A percentile compares a stretch with the other conserved stretches of the same genome.
phyloP scores from a whole-genome alignment of 2,329 filamentous ascomycete species.

The Xylariaceae sp. region DNA sequence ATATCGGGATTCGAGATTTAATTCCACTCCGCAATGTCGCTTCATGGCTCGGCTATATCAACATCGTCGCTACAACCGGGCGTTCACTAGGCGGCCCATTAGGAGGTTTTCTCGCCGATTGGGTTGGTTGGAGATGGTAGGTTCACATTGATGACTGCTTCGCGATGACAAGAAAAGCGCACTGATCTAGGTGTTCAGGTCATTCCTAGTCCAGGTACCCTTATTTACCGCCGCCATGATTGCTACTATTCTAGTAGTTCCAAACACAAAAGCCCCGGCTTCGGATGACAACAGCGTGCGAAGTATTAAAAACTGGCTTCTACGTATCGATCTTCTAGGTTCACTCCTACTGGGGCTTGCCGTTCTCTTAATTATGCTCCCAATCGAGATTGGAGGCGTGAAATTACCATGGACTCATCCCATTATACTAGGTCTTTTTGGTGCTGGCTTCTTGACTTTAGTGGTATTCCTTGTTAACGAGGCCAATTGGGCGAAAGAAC shows the following conservation, averaged over 20 bases:
- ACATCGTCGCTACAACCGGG: slow-evolving; percentile 57
- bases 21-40: slow-evolving; percentile 59
- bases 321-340: slow-evolving; percentile 65
- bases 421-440: slow-evolving; percentile 41
- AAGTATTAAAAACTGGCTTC: slow-evolving; percentile 46
- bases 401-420: slow-evolving; percentile 48
- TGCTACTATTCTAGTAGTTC: slow-evolving; percentile 45
- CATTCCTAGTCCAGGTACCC: slow-evolving; percentile 63
- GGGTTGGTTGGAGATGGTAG: slow-evolving; percentile 70
- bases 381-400: slow-evolving; percentile 48
- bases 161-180: neutral
- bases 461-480: slow-evolving; percentile 46
- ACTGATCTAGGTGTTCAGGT: slow-evolving; percentile 44
- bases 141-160: slow-evolving; percentile 19
- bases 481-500: slow-evolving; percentile 54
- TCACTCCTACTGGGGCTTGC: slow-evolving; percentile 50
- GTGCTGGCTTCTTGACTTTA: slow-evolving; percentile 37
- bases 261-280: slow-evolving; percentile 32
- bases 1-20: slow-evolving; percentile 46
- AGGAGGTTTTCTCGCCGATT: slow-evolving; percentile 66
- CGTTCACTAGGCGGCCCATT: slow-evolving; percentile 60
- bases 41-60: slow-evolving; percentile 59
- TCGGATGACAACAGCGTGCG: slow-evolving; percentile 13
- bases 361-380: slow-evolving; percentile 46
- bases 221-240: slow-evolving; percentile 57